phyloP scores from a whole-genome alignment of 129 eudicot genomes.

The Artemisia annua region DNA sequence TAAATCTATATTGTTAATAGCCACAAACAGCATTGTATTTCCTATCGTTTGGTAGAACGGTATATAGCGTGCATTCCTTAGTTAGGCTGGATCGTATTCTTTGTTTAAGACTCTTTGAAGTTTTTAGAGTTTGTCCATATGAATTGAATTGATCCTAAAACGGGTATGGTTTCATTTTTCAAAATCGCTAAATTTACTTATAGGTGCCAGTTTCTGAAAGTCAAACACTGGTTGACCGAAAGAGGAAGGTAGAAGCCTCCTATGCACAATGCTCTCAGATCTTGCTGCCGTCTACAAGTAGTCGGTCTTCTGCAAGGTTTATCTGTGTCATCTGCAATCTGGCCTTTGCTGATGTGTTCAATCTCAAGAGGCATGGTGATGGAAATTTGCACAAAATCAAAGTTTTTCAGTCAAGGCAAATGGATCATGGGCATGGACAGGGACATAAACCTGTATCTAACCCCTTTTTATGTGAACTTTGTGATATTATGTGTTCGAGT shows the following conservation, averaged over 20 bases:
- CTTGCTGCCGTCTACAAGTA: constrained; percentile 20
- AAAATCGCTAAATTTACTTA: constrained; percentile 4
- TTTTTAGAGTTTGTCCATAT: no score
- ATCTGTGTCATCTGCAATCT: constrained; percentile 31
- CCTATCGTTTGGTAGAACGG: no score
- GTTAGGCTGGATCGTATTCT: no score
- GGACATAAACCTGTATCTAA: background rate
- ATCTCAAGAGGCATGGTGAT: constrained; percentile 40
- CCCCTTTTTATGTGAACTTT: constrained; percentile 39
- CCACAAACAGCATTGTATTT: no score
- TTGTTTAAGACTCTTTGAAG: no score
- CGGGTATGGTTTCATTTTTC: background rate
- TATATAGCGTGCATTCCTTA: no score
- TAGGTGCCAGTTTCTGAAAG: constrained; percentile 27
- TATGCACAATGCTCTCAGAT: constrained; percentile 21
- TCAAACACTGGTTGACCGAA: constrained; percentile 28
- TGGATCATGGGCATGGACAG: no score
- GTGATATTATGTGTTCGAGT: constrained; percentile 32
- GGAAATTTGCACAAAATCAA: constrained; percentile 20
- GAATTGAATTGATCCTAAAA: no score
- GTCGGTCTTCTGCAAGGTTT: constrained; percentile 27
- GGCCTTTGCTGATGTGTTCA: constrained; percentile 36
- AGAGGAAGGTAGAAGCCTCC: constrained; percentile 24
- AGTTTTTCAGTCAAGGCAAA: constrained; percentile 11
- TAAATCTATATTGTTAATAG: no score